These are phyloP conservation scores for Selenicereus undatus DNA, from an alignment of 148 eudicot genomes.

Conservation along the genomic window DNA sequence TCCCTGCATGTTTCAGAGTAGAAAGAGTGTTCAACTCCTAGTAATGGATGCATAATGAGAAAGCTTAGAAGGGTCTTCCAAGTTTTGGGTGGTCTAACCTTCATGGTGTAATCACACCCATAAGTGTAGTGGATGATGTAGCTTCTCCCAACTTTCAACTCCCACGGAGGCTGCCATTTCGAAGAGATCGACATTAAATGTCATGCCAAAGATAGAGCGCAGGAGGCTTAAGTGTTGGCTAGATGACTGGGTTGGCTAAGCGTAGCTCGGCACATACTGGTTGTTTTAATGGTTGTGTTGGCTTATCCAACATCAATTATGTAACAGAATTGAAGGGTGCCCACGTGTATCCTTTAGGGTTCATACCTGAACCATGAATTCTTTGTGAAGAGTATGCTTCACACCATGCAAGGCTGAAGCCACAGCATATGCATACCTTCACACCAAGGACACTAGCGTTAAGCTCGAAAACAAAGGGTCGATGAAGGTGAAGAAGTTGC, in stretches of 20 bases:
- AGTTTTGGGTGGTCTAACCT: conserved; percentile 24
- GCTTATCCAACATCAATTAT: too few species aligned
- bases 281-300: too few species aligned
- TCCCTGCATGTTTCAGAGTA: conserved; percentile 29
- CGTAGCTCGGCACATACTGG: too few species aligned
- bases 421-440: conserved; percentile 51
- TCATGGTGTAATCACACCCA: conserved; percentile 42
- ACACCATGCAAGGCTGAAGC: conserved; percentile 51
- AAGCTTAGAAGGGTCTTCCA: neutral
- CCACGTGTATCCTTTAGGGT: neutral
- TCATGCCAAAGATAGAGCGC: neutral
- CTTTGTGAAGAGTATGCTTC: conserved; percentile 37
- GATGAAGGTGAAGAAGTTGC: neutral
- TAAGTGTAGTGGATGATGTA: conserved; percentile 49
- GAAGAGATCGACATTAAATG: neutral
- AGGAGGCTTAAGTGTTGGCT: neutral
- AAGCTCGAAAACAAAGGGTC: neutral
- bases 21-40: neutral
- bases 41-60: neutral
- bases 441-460: neutral
- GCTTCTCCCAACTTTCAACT: conserved; percentile 26
- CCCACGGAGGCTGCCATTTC: conserved; percentile 53
- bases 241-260: neutral
- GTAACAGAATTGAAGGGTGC: neutral
- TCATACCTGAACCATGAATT: conserved; percentile 49